A percentile compares a stretch with the other conserved stretches of the same genome.
Conservation (phyloP, 2,329 filamentous ascomycete species). For the Metarhizium brunneum region DNA sequence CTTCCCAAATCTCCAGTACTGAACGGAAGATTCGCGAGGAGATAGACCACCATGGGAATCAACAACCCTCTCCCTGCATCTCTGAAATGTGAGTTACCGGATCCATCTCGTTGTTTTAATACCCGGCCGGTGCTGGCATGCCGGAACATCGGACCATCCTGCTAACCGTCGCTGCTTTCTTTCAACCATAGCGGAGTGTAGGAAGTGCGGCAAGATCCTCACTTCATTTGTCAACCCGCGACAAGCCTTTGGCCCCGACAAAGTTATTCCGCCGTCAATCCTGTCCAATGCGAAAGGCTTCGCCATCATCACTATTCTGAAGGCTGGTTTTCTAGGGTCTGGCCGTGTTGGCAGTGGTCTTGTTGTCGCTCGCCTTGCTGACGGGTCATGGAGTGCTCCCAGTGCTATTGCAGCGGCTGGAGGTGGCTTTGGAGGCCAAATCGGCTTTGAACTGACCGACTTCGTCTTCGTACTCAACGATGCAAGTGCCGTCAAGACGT, state of each 20-base stretch:
- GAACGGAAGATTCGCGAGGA: background rate
- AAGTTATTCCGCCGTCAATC: conserved; percentile 86
- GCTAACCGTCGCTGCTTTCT: conserved; percentile 1
- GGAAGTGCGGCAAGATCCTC: conserved; percentile 93
- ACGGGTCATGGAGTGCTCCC: conserved; percentile 74
- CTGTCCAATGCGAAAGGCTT: conserved; percentile 89
- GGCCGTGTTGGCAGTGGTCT: conserved; percentile 74
- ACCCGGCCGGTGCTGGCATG: background rate
- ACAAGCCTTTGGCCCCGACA: conserved; percentile 91
- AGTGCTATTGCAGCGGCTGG: conserved; percentile 74
- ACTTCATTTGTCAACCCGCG: conserved; percentile 88
- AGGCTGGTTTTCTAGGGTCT: conserved; percentile 77
- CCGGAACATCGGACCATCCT: background rate
- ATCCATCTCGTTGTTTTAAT: background rate
- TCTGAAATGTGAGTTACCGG: conserved; percentile 51
- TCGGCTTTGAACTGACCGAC: conserved; percentile 80
- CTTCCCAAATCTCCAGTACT: background rate
- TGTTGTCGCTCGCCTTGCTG: conserved; percentile 68
- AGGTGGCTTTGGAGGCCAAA: conserved; percentile 76
- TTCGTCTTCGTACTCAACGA: conserved; percentile 99
- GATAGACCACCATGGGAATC: conserved; percentile 43
- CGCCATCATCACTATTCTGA: conserved; percentile 77
- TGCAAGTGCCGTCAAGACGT: conserved; percentile 77
- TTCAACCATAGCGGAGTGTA: conserved; percentile 70
- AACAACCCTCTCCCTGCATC: conserved; percentile 59